Conservation (phyloP, 1,284 basidiomycete genomes). For the Apiotrichum gamsii region DNA sequence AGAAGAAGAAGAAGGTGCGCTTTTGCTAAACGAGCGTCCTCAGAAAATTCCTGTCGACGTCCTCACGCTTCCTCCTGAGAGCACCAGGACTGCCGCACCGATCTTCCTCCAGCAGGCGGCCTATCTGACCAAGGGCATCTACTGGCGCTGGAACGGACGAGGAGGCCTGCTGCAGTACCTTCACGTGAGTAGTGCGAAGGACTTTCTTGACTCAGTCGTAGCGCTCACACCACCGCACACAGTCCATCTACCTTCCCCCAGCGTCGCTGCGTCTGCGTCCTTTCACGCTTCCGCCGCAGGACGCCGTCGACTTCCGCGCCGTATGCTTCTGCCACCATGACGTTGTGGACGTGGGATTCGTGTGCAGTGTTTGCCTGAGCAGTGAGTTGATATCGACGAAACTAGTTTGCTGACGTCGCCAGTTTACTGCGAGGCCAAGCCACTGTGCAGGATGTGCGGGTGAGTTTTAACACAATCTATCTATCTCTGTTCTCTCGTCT, state of each 20-base stretch:
- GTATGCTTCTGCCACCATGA: constrained; percentile 98
- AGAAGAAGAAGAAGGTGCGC: too few species aligned
- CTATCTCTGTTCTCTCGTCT: neutral
- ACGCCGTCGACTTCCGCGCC: constrained; percentile 92
- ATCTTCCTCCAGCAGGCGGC: constrained; percentile 97
- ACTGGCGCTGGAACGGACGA: constrained; percentile 64
- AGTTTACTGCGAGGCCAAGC: constrained; percentile 91
- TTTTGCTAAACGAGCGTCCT: too few species aligned
- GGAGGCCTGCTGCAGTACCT: constrained; percentile 82
- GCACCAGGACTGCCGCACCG: constrained; percentile 57
- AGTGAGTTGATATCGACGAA: too few species aligned
- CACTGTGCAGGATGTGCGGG: constrained; percentile 89
- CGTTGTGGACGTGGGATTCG: constrained; percentile 93
- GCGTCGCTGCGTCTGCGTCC: constrained; percentile 65
- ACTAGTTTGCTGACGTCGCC: constrained; percentile 8
- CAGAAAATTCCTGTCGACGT: constrained; percentile 95
- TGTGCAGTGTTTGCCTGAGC: constrained; percentile 92
- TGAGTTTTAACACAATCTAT: constrained; percentile 33
- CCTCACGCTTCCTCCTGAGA: constrained; percentile 73
- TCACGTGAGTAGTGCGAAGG: constrained; percentile 60
- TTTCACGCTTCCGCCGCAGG: constrained; percentile 81
- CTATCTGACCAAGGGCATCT: constrained; percentile 89
- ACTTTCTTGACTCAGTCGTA: neutral
- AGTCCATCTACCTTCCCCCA: constrained; percentile 90
- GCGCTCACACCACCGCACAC: too few species aligned